Base-by-base conservation (phyloP, 1,139 yeast species). In the Meyerozyma guilliermondii region DNA sequence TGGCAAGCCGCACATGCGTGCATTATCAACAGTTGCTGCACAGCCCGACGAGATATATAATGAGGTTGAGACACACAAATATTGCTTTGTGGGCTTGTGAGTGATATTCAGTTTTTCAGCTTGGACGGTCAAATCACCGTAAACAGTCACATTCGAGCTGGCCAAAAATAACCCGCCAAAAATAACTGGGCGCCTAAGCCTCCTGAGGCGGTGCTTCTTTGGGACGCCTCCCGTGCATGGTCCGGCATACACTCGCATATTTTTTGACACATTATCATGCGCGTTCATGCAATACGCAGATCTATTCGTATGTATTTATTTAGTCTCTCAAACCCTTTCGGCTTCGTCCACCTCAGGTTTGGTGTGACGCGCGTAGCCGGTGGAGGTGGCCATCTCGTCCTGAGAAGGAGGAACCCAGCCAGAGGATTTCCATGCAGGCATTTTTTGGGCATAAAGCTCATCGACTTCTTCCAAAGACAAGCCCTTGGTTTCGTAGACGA, bases 401-500 rank as follows among this genome's bases (percentile, higher is more conserved):
- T 51, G 50, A 11, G 63, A 48, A 45, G 73, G 68, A 43, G 81
- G 80, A 40, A 65, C 69, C 70, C 79, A 76, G 5, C 49, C 46
- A 29, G 60, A 50, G 4, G 80, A 72, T 46, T 68, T 66, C 80
- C 78, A 76, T 49, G 82, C 73, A 38, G 60, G 48, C 35, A 68
- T 63, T 41, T 63, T 63, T 36, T 66, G 63, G 10, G 71, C 62
- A 56, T 81, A 82, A 68, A 85, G 66, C 52, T 76, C 80, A 61
- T 82, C 87, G 49, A 83, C 85, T 52, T 84, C 87, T 62, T 86
- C 95, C 58, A 86, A 70, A 11, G 84, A 73, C 44, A 83, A 67
- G 24, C 91, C 91, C 63, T 81, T 81, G 27, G 94, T 85, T 62
- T 83, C 89, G 51, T 81, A 82, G 43, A 84, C 82, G 50, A 74